phyloP scores from a whole-genome alignment of 257 asterid species.

The Solanum bulbocastanum region DNA sequence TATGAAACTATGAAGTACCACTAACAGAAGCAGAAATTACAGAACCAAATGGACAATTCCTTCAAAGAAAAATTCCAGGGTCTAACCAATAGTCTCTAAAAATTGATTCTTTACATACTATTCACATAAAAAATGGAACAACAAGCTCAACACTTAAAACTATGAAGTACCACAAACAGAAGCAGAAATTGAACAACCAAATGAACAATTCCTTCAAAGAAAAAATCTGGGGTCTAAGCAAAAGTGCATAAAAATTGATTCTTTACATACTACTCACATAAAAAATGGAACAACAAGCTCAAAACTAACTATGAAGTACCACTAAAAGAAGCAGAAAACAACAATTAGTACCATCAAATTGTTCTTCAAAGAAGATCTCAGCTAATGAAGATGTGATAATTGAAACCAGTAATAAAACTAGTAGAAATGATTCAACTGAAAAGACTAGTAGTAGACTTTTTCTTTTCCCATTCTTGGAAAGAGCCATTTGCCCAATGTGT shows the following conservation, averaged over 20 bases:
- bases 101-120: not conserved
- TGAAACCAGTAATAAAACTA: conserved; percentile 8
- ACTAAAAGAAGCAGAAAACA: not conserved
- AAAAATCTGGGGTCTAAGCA: not conserved
- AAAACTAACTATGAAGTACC: not conserved
- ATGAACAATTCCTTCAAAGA: not conserved
- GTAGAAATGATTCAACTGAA: not conserved
- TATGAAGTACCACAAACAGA: not conserved
- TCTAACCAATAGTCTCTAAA: not conserved
- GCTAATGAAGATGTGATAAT: conserved; percentile 31
- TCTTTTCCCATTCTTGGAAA: not conserved
- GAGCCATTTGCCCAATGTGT: not conserved
- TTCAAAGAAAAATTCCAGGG: not conserved
- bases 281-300: not conserved
- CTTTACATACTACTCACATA: not conserved
- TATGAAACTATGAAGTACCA: not conserved
- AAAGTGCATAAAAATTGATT: not conserved
- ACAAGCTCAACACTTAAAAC: not conserved
- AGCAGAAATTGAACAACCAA: not conserved
- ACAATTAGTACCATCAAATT: conserved; percentile 55
- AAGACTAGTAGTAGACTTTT: not conserved
- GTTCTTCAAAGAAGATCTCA: conserved; percentile 84
- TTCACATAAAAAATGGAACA: not conserved
- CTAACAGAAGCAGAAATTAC: not conserved
- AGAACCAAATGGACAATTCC: not conserved